Base-by-base conservation (phyloP, 2,329 filamentous ascomycete species). In the Ceratocystis harringtonii region DNA sequence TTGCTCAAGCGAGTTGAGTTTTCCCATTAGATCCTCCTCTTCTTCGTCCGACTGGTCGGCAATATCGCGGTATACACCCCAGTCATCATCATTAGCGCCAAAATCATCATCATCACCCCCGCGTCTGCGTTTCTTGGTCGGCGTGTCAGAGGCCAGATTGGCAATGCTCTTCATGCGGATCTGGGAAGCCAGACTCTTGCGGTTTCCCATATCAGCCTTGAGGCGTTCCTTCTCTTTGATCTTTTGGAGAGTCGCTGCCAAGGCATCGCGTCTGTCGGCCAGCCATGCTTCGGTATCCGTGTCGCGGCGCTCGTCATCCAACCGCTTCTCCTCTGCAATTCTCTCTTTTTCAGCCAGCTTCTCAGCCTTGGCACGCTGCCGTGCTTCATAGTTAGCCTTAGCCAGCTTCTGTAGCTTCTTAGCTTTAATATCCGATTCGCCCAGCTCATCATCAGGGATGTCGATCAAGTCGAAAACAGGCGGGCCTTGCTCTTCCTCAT, bases 91-190 rank as follows among this genome's bases (percentile, higher is more conserved):
- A 74, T 99, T 92, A 62, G 92, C 92, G 66, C 94, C 94, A 72
- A 99, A 99, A 68, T 90, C 91, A 73, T 99, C 94, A 71, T 99
- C 94, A 72, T 97, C 92, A 3, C 87, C 89, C 6, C 90, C 91
- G 19, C 92, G 85, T 15, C 90, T 81, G 66, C 92, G 84, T 75
- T 96, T 95, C 74, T 92, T 91, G 69, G 81, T 79, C 0, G 92
- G 91, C 5, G 84, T 86, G 74, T 99, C 94, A 0, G 92, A 92
- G 2, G 94, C 94, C 1, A 99, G 85, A 72, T 96, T 96, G 67
- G 94, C 94, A 67, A 99, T 91, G 62, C 87, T 92, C 77, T 97
- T 97, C 94, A 99, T 99, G 69, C 94, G 89, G 76, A 95, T 95
- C 75, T 97, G 92, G 66, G 89, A 94, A 7, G 94, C 94, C 22